Evolutionary conservation across 805 yeast species (phyloP).

Genomic region (Monosporozyma solicola): DNA sequence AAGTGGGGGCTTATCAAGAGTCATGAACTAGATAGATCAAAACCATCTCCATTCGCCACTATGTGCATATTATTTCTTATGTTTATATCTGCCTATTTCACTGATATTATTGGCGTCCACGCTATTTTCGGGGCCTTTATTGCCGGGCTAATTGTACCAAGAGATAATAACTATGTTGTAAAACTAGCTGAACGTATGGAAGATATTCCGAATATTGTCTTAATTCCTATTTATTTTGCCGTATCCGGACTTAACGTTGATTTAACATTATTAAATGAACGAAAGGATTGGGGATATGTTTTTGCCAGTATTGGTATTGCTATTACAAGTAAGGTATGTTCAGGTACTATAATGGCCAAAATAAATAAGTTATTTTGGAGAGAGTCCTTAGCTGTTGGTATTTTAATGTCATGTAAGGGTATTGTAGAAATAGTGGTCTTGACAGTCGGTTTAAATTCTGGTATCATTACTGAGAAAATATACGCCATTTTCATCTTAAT

Average conservation of each 20-base stretch:
- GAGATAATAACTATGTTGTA: slow-evolving; percentile 66
- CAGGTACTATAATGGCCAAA: slow-evolving; percentile 60
- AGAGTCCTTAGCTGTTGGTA: slow-evolving; percentile 68
- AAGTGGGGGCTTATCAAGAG: slow-evolving; percentile 39
- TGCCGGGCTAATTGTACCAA: slow-evolving; percentile 65
- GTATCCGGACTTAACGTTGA: slow-evolving; percentile 68
- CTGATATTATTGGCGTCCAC: slow-evolving; percentile 79
- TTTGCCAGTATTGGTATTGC: slow-evolving; percentile 62
- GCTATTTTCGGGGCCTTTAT: slow-evolving; percentile 81
- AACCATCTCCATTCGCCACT: slow-evolving; percentile 55
- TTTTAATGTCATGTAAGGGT: slow-evolving; percentile 83
- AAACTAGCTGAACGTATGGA: slow-evolving; percentile 66
- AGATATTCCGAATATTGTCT: slow-evolving; percentile 60
- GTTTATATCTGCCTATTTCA: slow-evolving; percentile 63
- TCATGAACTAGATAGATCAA: slow-evolving; percentile 49
- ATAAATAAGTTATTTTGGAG: slow-evolving; percentile 58
- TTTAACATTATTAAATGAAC: slow-evolving; percentile 51
- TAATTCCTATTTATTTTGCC: slow-evolving; percentile 74
- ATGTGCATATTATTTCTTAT: slow-evolving; percentile 46
- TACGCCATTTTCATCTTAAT: slow-evolving; percentile 76
- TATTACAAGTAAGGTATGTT: slow-evolving; percentile 53
- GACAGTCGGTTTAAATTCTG: slow-evolving; percentile 63
- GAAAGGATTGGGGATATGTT: slow-evolving; percentile 72
- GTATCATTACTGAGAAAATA: slow-evolving; percentile 52
- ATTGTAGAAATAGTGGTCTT: slow-evolving; percentile 77